A percentile compares a stretch with the other conserved stretches of the same genome.
phyloP scores from a whole-genome alignment of 2,329 filamentous ascomycete species.

The Colletotrichum caudatum region DNA sequence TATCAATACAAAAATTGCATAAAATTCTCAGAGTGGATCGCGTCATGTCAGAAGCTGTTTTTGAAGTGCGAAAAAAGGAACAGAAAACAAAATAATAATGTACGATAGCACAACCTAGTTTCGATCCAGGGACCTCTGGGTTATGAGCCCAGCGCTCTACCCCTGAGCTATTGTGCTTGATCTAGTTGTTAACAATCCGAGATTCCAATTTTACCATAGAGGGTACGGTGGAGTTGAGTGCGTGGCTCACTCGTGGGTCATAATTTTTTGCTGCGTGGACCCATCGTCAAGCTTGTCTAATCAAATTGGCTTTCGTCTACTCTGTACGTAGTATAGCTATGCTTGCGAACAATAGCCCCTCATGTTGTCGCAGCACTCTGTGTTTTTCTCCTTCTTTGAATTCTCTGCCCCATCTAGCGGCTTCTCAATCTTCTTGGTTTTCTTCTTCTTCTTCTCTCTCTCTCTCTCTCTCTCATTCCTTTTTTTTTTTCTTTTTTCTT shows the following conservation, averaged over 20 bases:
- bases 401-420: too few relatives aligned
- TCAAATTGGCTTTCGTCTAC: not conserved
- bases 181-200: fast-evolving
- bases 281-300: not conserved
- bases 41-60: too few relatives aligned
- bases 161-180: slow-evolving; percentile 26
- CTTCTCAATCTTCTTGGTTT: not conserved
- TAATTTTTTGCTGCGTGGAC: not conserved
- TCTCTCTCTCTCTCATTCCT: too few relatives aligned
- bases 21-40: not conserved
- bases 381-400: not conserved
- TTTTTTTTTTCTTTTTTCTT: too few relatives aligned
- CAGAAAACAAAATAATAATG: not conserved
- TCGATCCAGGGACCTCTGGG: slow-evolving; percentile 29
- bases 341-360: not conserved
- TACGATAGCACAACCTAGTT: slow-evolving; percentile 9
- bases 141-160: slow-evolving; percentile 28
- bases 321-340: too few relatives aligned
- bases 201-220: not conserved
- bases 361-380: not conserved
- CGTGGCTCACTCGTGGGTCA: slow-evolving; percentile 5
- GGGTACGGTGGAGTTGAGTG: not conserved
- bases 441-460: too few relatives aligned
- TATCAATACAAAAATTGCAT: not conserved
- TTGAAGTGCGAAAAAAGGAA: not conserved